Evolutionary conservation across 2,329 filamentous ascomycete species (phyloP).

Genomic region (Diaporthe citrichinensis): DNA sequence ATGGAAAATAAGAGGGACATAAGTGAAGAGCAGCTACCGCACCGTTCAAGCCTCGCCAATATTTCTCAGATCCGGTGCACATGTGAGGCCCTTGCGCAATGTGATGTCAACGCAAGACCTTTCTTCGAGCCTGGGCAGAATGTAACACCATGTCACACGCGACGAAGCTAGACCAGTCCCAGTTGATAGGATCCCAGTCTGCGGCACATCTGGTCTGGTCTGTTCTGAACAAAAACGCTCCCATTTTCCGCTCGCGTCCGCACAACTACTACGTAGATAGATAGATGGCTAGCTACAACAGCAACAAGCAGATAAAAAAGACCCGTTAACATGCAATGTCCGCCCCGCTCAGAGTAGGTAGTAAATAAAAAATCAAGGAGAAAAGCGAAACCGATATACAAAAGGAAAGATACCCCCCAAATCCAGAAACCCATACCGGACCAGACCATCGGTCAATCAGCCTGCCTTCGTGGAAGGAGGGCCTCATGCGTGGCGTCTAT

Average conservation of each 20-base stretch:
- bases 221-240: background rate
- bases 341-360: background rate
- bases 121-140: background rate
- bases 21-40: constrained; percentile 1
- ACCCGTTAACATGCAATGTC: constrained; percentile 27
- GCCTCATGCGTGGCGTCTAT: constrained; percentile 18
- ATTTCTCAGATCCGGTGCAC: too few species aligned
- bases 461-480: background rate
- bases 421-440: constrained; percentile 5
- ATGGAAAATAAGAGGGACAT: constrained; percentile 28
- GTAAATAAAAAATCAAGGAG: background rate
- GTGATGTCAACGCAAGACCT: background rate
- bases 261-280: background rate
- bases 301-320: background rate
- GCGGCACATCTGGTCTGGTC: too few species aligned
- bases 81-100: background rate
- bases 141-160: background rate
- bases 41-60: background rate
- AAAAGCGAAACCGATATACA: background rate
- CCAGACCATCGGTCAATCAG: background rate
- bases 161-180: background rate
- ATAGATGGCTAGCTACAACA: background rate
- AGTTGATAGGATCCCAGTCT: too few species aligned
- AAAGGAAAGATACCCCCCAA: background rate
- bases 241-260: background rate